These are phyloP conservation scores for Adenanthera pavonina DNA, from an alignment of 306 rosid genomes.

Conservation along the genomic window DNA sequence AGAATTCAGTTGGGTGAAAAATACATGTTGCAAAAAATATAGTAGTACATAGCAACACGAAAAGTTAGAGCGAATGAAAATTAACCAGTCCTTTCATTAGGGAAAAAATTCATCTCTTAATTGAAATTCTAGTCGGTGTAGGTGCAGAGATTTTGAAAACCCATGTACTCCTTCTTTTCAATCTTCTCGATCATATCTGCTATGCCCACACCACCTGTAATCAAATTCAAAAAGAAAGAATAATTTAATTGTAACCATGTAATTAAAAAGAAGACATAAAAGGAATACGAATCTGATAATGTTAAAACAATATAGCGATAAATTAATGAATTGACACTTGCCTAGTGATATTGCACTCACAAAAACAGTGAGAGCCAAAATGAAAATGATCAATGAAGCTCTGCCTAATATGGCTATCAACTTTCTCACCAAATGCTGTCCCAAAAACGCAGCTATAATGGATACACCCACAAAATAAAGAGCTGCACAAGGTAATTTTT, in stretches of 20 bases:
- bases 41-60: too few species aligned
- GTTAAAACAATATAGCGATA: neutral
- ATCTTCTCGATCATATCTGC: constrained; percentile 56
- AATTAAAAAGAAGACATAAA: too few species aligned
- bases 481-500: constrained; percentile 45
- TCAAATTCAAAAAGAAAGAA: neutral
- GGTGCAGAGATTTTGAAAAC: constrained; percentile 63
- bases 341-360: constrained; percentile 59
- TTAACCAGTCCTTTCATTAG: too few species aligned
- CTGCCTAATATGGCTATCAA: constrained; percentile 56
- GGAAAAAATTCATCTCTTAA: too few species aligned
- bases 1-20: too few species aligned
- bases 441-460: constrained; percentile 59
- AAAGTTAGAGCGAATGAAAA: too few species aligned
- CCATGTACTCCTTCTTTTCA: constrained; percentile 64
- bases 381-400: constrained; percentile 71
- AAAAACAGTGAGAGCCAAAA: constrained; percentile 58
- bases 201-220: constrained; percentile 67
- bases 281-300: neutral
- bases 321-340: constrained; percentile 27
- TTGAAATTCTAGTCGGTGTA: neutral
- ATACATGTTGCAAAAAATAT: too few species aligned
- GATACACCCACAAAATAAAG: constrained; percentile 61
- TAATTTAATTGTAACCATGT: too few species aligned
- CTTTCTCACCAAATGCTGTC: constrained; percentile 64